These are phyloP conservation scores for Zelopaecilomyces penicillatus DNA, from an alignment of 2,329 filamentous ascomycete species.

Conservation along the genomic window DNA sequence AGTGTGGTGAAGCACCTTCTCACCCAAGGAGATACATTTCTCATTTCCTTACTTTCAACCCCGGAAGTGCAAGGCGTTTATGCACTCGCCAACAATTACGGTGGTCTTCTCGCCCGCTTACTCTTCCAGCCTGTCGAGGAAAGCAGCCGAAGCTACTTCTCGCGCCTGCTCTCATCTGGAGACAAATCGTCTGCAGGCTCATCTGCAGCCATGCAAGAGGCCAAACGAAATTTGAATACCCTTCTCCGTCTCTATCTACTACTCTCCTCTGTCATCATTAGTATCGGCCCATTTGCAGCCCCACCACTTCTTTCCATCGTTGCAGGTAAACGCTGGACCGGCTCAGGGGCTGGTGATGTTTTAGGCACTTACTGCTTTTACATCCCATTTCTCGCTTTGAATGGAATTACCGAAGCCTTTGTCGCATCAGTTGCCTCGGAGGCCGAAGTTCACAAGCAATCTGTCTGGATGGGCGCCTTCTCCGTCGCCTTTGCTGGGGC, in stretches of 20 bases:
- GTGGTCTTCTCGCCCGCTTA: constrained; percentile 77
- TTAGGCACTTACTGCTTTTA: constrained; percentile 83
- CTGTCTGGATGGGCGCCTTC: constrained; percentile 75
- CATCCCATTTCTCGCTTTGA: constrained; percentile 83
- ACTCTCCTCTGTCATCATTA: constrained; percentile 58
- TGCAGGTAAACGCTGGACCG: constrained; percentile 69
- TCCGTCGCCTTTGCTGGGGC: constrained; percentile 66
- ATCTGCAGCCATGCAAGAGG: constrained; percentile 28
- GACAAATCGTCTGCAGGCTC: constrained; percentile 12
- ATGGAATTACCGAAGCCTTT: constrained; percentile 87
- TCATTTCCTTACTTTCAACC: constrained; percentile 70
- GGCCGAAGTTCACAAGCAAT: constrained; percentile 66
- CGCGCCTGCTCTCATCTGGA: constrained; percentile 55
- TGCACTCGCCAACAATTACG: constrained; percentile 89
- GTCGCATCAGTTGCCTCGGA: constrained; percentile 78
- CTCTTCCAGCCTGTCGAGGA: constrained; percentile 95
- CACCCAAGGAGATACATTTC: constrained; percentile 87
- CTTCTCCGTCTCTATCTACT: constrained; percentile 69
- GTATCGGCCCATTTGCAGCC: constrained; percentile 67
- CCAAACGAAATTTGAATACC: constrained; percentile 45
- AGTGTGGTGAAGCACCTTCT: constrained; percentile 86
- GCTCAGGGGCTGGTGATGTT: constrained; percentile 62
- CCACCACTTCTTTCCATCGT: constrained; percentile 66
- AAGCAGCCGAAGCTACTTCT: constrained; percentile 82
- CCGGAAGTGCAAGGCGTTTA: constrained; percentile 83